Conservation (phyloP, 1,139 yeast genomes). For the Pichia cactophila region DNA sequence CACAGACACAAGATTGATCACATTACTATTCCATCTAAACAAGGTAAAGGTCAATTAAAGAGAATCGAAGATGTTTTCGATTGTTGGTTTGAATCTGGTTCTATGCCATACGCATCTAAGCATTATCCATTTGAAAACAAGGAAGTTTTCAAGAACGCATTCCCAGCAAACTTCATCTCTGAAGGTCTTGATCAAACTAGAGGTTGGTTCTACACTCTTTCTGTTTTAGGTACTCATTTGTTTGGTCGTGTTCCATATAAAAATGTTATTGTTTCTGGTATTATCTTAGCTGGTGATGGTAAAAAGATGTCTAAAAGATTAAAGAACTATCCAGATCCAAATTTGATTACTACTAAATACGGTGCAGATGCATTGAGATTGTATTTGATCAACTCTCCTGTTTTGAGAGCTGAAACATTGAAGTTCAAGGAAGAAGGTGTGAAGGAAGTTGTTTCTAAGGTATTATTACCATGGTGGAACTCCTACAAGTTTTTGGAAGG, state of each 20-base stretch:
- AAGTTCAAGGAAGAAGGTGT: conserved; percentile 98
- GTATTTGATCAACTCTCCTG: conserved; percentile 95
- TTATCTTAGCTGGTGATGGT: conserved; percentile 96
- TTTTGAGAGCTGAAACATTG: conserved; percentile 90
- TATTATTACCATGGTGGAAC: conserved; percentile 96
- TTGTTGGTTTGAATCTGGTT: conserved; percentile 99
- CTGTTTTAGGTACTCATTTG: conserved; percentile 91
- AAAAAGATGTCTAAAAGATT: conserved; percentile 98
- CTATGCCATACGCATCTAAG: conserved; percentile 97
- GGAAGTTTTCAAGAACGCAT: conserved; percentile 59
- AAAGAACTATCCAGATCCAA: conserved; percentile 97
- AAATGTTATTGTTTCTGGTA: conserved; percentile 94
- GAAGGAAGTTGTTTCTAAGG: conserved; percentile 93
- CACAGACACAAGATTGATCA: conserved; percentile 92
- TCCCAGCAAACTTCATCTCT: conserved; percentile 96
- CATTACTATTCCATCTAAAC: conserved; percentile 87
- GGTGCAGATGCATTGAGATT: conserved; percentile 98
- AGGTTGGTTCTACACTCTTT: conserved; percentile 98
- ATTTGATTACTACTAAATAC: conserved; percentile 66
- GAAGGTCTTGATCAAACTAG: conserved; percentile 99
- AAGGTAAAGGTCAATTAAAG: conserved; percentile 79
- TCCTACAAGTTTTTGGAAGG: conserved; percentile 94
- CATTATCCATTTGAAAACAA: conserved; percentile 93
- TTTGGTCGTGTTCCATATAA: conserved; percentile 90
- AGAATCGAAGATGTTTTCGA: conserved; percentile 98